Percentiles rank a stretch among this genome's conserved stretches.
Conservation (phyloP, 495 filamentous ascomycete species). For the Pseudomonodictys pantanalensis region DNA sequence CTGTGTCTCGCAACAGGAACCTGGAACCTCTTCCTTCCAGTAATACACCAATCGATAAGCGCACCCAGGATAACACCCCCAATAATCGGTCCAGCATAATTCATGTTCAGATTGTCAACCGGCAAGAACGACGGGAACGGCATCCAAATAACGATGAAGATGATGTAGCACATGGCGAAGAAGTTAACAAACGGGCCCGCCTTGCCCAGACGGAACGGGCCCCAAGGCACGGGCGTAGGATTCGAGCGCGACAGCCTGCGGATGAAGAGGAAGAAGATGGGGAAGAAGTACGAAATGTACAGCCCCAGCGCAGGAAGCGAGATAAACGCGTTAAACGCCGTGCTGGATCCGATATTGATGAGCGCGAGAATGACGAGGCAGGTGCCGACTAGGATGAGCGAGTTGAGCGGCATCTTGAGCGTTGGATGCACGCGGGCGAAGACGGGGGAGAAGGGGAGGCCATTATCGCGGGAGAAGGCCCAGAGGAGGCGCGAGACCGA, state of each 20-base stretch:
- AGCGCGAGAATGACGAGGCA: slow-evolving; percentile 47
- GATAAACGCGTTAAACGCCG: slow-evolving; percentile 52
- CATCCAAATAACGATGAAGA: slow-evolving; percentile 47
- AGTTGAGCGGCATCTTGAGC: slow-evolving; percentile 49
- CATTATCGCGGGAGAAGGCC: slow-evolving; percentile 61
- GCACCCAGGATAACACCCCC: slow-evolving; percentile 26
- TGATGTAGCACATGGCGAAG: slow-evolving; percentile 43
- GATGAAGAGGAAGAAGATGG: slow-evolving; percentile 44
- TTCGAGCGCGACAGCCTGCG: slow-evolving; percentile 33
- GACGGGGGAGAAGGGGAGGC: slow-evolving; percentile 54
- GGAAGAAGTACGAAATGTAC: slow-evolving; percentile 53
- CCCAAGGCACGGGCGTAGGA: slow-evolving; percentile 22
- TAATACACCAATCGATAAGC: slow-evolving; percentile 31
- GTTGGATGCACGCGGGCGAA: slow-evolving; percentile 42
- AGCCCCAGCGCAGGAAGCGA: slow-evolving; percentile 49
- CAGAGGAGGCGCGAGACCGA: slow-evolving; percentile 55
- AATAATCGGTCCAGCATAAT: slow-evolving; percentile 42
- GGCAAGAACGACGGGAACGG: slow-evolving; percentile 47
- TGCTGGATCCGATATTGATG: slow-evolving; percentile 50
- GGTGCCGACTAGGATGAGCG: slow-evolving; percentile 46
- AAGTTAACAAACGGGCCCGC: slow-evolving; percentile 47
- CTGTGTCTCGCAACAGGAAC: slow-evolving; percentile 24
- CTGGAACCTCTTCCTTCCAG: slow-evolving; percentile 30
- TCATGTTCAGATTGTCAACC: slow-evolving; percentile 49
- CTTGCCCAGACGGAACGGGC: slow-evolving; percentile 35